Base-by-base conservation (phyloP, 169 alveolate genomes). In the Plasmodium knowlesi region DNA sequence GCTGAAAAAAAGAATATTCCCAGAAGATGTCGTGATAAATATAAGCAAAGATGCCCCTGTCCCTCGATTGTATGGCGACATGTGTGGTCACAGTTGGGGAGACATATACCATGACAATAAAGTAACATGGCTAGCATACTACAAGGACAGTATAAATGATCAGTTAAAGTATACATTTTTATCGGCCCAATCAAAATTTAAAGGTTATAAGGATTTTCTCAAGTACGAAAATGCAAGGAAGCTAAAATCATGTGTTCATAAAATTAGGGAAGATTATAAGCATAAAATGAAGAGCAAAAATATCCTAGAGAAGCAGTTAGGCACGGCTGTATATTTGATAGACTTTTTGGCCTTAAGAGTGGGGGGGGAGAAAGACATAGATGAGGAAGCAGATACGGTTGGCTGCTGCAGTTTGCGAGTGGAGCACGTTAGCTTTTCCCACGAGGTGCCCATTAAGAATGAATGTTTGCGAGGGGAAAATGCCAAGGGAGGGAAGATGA, bases 311-410 rank as follows among this genome's bases (percentile, higher is more conserved):
- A 95, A 98, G 90, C 99, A 99, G 96, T 94, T 98, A 81, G 99
- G 99, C 28, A 98, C 99, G 1, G 99, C 99, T 22, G 98, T 99
- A 16, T 99, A 99, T 97, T 96, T 99, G 85, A 99, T 99, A 76
- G 99, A 99, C 96, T 97, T 98, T 85, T 92, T 99, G 70, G 99
- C 99, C 28, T 98, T 99, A 94, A 98, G 99, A 95, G 99, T 99
- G 3, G 99, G 99, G 50, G 99, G 99, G 70, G 99, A 99, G 96
- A 99, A 99, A 96, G 99, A 98, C 76, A 99, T 98, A 3, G 99
- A 99, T 76, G 99, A 98, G 89, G 99, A 99, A 96, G 99, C 99
- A 25, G 99, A 99, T 95, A 99, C 99, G 0, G 99, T 99, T 46
- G 99, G 99, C 53, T 99, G 99, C 97, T 99, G 99, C 96, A 98